phyloP scores from a whole-genome alignment of 148 eudicot species.

The Hydrangea macrophylla region DNA sequence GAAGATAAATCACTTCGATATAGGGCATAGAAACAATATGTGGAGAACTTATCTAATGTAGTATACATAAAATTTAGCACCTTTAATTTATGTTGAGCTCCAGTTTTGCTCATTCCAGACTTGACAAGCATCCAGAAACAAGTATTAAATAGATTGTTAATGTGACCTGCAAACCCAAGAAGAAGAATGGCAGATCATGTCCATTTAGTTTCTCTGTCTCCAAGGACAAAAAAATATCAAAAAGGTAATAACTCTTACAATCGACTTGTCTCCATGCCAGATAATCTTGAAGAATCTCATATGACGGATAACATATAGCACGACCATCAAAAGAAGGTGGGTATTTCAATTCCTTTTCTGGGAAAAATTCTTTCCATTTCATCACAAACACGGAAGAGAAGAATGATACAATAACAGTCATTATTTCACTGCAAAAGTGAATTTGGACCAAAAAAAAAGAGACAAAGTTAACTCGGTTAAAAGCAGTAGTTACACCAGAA shows the following conservation, averaged over 20 bases:
- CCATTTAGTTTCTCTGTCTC: neutral
- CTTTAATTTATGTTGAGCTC: slow-evolving; percentile 67
- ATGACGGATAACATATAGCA: slow-evolving; percentile 83
- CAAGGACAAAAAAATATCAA: neutral
- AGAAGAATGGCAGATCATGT: neutral
- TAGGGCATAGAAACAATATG: no score
- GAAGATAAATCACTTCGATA: neutral
- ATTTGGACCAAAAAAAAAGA: no score
- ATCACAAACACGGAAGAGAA: slow-evolving; percentile 64
- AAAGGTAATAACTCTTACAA: slow-evolving; percentile 49
- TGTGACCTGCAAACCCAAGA: slow-evolving; percentile 56
- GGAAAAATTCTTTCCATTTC: slow-evolving; percentile 73
- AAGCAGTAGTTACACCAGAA: no score
- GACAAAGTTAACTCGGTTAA: no score
- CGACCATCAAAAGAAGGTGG: slow-evolving; percentile 88
- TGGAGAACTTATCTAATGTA: neutral
- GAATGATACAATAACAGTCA: slow-evolving; percentile 64
- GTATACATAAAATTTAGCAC: slow-evolving; percentile 35
- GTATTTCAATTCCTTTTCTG: slow-evolving; percentile 53
- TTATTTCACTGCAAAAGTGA: slow-evolving; percentile 56
- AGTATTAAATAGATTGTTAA: slow-evolving; percentile 90
- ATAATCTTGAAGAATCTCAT: slow-evolving; percentile 70
- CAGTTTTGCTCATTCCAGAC: slow-evolving; percentile 66
- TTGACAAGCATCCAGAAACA: slow-evolving; percentile 93
- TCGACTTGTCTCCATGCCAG: slow-evolving; percentile 97